Percentiles rank a stretch among this genome's conserved stretches.
Conservation (phyloP, 331 rosid species). For the Malus hybrid region DNA sequence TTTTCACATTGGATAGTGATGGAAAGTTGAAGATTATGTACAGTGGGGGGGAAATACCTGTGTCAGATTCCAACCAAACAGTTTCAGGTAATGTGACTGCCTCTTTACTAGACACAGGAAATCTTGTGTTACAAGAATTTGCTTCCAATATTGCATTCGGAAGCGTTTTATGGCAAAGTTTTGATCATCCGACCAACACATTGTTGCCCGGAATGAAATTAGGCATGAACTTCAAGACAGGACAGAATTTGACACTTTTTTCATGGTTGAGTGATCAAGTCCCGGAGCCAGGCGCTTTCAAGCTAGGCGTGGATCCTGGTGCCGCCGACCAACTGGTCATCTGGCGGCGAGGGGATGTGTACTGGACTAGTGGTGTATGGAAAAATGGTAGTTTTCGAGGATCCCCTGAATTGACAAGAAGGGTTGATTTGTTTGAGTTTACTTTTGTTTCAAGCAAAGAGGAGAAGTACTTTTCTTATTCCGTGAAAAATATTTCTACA, state of each 20-base stretch:
- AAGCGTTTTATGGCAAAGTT: neutral
- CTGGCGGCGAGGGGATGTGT: conserved; percentile 16
- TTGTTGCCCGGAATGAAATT: conserved; percentile 18
- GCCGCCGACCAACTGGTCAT: conserved; percentile 4
- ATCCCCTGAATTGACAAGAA: conserved; percentile 6
- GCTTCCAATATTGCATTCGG: neutral
- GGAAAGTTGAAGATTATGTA: neutral
- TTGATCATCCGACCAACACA: conserved; percentile 3
- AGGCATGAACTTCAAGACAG: conserved; percentile 4
- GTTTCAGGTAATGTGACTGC: conserved; percentile 16
- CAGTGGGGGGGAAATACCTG: neutral
- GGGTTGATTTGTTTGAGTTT: conserved; percentile 4
- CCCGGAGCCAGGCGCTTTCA: conserved; percentile 16
- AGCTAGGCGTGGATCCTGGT: conserved; percentile 19
- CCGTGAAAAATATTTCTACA: neutral
- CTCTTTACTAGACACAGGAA: conserved; percentile 2
- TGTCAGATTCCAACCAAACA: neutral
- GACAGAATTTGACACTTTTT: conserved; percentile 8
- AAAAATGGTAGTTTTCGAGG: neutral
- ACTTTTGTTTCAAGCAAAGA: conserved; percentile 14
- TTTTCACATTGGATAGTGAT: neutral
- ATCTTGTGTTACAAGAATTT: conserved; percentile 5
- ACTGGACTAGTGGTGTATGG: conserved; percentile 22
- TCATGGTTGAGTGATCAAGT: conserved; percentile 21
- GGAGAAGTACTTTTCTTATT: conserved; percentile 14